Conservation (phyloP, 2,329 filamentous ascomycete species). For the Cercospora sp. region DNA sequence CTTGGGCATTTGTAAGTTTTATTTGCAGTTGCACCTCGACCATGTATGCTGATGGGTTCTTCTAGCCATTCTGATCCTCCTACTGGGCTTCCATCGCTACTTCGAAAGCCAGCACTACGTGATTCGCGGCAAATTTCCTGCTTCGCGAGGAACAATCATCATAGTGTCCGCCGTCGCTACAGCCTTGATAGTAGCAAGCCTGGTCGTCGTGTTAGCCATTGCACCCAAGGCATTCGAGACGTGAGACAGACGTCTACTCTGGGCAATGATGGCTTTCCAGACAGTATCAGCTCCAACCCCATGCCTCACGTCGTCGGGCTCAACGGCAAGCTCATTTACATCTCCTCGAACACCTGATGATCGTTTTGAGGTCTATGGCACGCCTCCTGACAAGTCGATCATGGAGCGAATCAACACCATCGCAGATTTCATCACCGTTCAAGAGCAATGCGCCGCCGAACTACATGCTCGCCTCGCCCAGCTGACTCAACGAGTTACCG, state of each 20-base stretch:
- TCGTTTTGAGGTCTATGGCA: not conserved
- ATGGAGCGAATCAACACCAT: constrained; percentile 7
- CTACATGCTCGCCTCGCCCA: constrained; percentile 1
- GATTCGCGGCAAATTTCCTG: constrained; percentile 75
- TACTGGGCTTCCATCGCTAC: constrained; percentile 76
- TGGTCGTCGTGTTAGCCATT: constrained; percentile 61
- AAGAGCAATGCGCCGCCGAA: constrained; percentile 6
- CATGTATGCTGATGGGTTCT: not conserved
- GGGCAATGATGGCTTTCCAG: not conserved
- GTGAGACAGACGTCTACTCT: constrained; percentile 10
- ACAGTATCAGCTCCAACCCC: not conserved
- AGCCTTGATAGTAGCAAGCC: constrained; percentile 58
- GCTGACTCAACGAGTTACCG: constrained; percentile 1
- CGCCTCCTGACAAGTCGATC: not conserved
- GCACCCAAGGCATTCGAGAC: constrained; percentile 48
- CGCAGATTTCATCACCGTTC: constrained; percentile 1
- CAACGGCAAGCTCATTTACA: not conserved
- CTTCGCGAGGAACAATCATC: constrained; percentile 72
- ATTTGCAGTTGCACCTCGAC: not conserved
- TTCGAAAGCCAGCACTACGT: constrained; percentile 78
- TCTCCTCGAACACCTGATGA: not conserved
- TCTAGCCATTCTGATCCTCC: constrained; percentile 66
- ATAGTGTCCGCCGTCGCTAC: constrained; percentile 66
- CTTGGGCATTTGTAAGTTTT: constrained; percentile 57
- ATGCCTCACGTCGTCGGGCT: not conserved